Evolutionary conservation across 2,329 filamentous ascomycete genomes (phyloP), one percentile per base, ranked within the genome.

Genomic region (Onygenales sp.): DNA sequence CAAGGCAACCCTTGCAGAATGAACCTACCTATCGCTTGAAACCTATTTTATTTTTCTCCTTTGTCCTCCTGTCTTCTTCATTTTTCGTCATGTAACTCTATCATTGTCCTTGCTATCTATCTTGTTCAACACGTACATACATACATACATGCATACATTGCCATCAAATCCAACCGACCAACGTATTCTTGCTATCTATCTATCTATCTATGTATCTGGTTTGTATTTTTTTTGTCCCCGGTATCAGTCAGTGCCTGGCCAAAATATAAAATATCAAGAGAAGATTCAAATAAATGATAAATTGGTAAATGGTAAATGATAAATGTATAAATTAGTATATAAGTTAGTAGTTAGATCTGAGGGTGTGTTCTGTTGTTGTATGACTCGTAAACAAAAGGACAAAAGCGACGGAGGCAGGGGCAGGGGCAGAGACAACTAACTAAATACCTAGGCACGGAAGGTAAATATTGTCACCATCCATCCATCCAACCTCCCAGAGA

Each of bases 11-110:
- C 17, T 17, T 17, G 17, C 17, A 17, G 17, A 40, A 40, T 3
- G 4, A 40, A 6, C 37, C 3, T 3, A 11, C 51, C 56, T 56
- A 49, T 56, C 56, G 54, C 51, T 56, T 50, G 54, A 57, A 57
- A 49, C 52, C 56, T 56, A 52, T 55, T 40, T 49, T 56, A 52
- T 55, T 40, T 49, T 49, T 17, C 33, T 37, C 4, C 13, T 10
- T 7, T 51, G 21, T 51, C 32, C 31, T 17, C 6, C 5, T 33
- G 3, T 5, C 44, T 36, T n/a, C 44, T 36, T 11, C 36, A 6
- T 45, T 13, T 45, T 45, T n/a, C 1, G 13, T 17, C 36, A 3
- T 37, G 32, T 36, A 8, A 17, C 8, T 47, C 14, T 39, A 39
- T 17, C 17, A 17, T 17, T 17, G 9, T 39, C 36, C 36, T 39